Percentiles rank a stretch among this genome's conserved stretches.
These are phyloP conservation scores for Paramecium biaurelia DNA, from an alignment of 73 alveolate species.

Conservation along the genomic window DNA sequence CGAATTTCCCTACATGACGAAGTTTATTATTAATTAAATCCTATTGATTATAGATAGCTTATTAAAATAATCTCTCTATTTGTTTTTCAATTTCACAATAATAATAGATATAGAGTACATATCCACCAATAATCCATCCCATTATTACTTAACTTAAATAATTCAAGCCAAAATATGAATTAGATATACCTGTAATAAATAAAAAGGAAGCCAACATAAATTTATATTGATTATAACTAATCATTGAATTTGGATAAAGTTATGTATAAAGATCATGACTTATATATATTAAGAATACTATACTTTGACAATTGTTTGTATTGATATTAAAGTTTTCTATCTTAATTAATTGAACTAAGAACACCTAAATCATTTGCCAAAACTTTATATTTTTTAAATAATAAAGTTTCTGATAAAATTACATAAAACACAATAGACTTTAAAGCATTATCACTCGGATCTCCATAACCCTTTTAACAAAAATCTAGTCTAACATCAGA, in stretches of 20 bases:
- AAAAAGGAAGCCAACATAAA: background rate
- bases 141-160: conserved; percentile 24
- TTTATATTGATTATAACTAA: background rate
- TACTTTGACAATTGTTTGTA: background rate
- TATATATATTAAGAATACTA: background rate
- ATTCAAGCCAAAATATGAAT: conserved; percentile 45
- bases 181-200: conserved; percentile 15
- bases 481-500: background rate
- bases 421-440: conserved; percentile 30
- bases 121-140: conserved; percentile 55
- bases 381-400: conserved; percentile 15
- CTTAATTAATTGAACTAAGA: background rate
- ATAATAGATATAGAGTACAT: background rate
- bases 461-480: conserved; percentile 31
- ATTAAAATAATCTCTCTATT: background rate
- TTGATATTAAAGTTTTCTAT: background rate
- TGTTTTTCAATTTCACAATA: background rate
- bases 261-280: background rate
- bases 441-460: conserved; percentile 2
- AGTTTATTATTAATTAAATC: background rate
- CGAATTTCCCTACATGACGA: background rate
- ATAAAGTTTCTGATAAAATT: conserved; percentile 20
- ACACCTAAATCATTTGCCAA: background rate
- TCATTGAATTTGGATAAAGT: conserved; percentile 21
- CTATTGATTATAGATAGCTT: background rate